Percentiles rank a stretch among this genome's conserved stretches.
Conservation (phyloP, 345 rosid genomes). For the Syzygium jambos region DNA sequence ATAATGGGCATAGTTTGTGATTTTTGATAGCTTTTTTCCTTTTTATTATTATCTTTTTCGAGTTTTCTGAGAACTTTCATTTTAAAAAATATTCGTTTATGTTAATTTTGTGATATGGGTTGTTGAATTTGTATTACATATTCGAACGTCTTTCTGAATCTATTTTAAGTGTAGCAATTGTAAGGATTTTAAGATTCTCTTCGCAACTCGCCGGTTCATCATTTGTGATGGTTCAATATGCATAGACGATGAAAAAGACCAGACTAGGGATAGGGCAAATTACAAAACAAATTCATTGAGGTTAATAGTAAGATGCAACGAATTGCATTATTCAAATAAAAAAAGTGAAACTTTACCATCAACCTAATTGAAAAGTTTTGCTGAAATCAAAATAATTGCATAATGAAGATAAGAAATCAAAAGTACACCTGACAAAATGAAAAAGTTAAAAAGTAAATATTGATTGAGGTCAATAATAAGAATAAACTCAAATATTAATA, state of each 20-base stretch:
- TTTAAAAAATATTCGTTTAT: background rate
- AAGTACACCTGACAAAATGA: background rate
- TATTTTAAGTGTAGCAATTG: background rate
- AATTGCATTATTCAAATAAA: background rate
- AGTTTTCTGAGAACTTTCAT: background rate
- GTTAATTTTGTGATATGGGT: background rate
- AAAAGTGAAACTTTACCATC: background rate
- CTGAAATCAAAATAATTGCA: background rate
- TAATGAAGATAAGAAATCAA: background rate
- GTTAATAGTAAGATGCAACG: background rate
- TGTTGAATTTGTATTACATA: background rate
- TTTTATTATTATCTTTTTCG: background rate
- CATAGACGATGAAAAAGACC: background rate
- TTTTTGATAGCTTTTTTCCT: accelerated
- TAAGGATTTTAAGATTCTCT: background rate
- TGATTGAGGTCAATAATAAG: background rate
- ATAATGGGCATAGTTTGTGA: no score
- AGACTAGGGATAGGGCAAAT: background rate
- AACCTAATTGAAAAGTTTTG: background rate
- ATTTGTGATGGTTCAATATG: background rate
- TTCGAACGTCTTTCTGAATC: background rate
- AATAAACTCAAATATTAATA: background rate
- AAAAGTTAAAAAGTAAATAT: background rate
- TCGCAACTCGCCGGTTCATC: background rate
- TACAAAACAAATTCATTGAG: background rate